A percentile compares a stretch with the other conserved stretches of the same genome.
Evolutionary conservation across 352 stramenopile species (phyloP).

Genomic region (Globisporangium perplexum): DNA sequence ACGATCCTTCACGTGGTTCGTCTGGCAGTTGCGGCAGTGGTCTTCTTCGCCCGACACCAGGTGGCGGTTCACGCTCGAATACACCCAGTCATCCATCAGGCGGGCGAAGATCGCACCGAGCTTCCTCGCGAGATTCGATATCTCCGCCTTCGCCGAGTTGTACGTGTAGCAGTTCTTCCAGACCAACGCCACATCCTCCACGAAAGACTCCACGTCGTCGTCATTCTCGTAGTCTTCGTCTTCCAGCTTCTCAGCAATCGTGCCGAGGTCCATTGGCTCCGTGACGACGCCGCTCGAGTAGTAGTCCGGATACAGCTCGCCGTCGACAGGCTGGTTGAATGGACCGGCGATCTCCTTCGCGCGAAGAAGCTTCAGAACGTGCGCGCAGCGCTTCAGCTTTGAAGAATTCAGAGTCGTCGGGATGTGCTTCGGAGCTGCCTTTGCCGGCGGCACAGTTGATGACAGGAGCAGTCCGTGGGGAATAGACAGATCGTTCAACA

Average conservation of each 20-base stretch:
- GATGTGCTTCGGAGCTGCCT: slow-evolving; percentile 50
- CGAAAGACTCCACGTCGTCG: slow-evolving; percentile 69
- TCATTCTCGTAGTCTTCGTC: slow-evolving; percentile 85
- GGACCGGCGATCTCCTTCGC: slow-evolving; percentile 70
- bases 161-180: slow-evolving; percentile 87
- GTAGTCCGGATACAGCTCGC: slow-evolving; percentile 81
- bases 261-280: slow-evolving; percentile 79
- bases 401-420: slow-evolving; percentile 47
- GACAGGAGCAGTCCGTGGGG: slow-evolving; percentile 63
- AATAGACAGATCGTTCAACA: slow-evolving; percentile 17
- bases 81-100: slow-evolving; percentile 77
- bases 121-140: slow-evolving; percentile 70
- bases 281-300: slow-evolving; percentile 58
- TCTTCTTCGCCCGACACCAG: slow-evolving; percentile 72
- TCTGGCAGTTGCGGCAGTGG: slow-evolving; percentile 69
- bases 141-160: slow-evolving; percentile 79
- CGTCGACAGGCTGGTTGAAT: slow-evolving; percentile 84
- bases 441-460: slow-evolving; percentile 28
- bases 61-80: slow-evolving; percentile 41
- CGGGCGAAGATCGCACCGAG: slow-evolving; percentile 72
- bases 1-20: slow-evolving; percentile 54
- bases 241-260: slow-evolving; percentile 78
- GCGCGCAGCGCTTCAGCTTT: slow-evolving; percentile 60
- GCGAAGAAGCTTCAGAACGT: slow-evolving; percentile 71
- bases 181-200: slow-evolving; percentile 75